These are phyloP conservation scores for Cucurbita moschata DNA, from an alignment of 306 rosid genomes.

Conservation along the genomic window DNA sequence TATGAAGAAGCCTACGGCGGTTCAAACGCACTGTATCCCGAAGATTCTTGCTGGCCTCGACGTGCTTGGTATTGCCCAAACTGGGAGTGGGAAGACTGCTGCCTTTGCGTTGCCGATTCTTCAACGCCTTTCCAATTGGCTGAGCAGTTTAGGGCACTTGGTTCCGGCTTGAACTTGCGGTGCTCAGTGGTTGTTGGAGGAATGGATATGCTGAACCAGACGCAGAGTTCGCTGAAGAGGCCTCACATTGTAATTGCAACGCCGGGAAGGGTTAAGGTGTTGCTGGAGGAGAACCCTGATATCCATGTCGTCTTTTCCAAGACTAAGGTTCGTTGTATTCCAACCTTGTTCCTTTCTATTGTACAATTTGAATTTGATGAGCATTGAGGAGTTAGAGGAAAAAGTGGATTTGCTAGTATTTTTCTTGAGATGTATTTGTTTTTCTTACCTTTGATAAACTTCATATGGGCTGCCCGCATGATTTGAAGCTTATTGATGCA, in stretches of 20 bases:
- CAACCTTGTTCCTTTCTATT: neutral
- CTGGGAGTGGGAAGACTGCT: slow-evolving; percentile 84
- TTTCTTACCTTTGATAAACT: neutral
- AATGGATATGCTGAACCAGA: slow-evolving; percentile 55
- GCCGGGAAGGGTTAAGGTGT: slow-evolving; percentile 60
- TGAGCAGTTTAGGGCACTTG: slow-evolving; percentile 69
- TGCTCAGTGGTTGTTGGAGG: slow-evolving; percentile 74
- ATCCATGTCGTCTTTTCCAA: slow-evolving; percentile 45
- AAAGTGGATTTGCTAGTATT: neutral
- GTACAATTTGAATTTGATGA: neutral
- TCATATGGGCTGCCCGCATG: slow-evolving; percentile 35
- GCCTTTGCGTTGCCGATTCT: slow-evolving; percentile 88
- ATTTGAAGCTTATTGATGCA: slow-evolving; percentile 9
- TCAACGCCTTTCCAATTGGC: slow-evolving; percentile 54
- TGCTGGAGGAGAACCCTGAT: slow-evolving; percentile 58
- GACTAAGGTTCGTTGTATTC: slow-evolving; percentile 36
- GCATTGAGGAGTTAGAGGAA: neutral
- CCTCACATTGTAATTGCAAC: slow-evolving; percentile 84
- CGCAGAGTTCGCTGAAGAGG: slow-evolving; percentile 38
- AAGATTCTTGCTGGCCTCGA: slow-evolving; percentile 54
- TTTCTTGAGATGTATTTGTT: neutral
- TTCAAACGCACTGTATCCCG: slow-evolving; percentile 60
- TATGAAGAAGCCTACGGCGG: slow-evolving; percentile 48
- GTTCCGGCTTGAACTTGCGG: slow-evolving; percentile 47
- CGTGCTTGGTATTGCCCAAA: slow-evolving; percentile 70